These are phyloP conservation scores for Pythium aphanidermatum DNA, from an alignment of 352 stramenopile species.

Conservation along the genomic window DNA sequence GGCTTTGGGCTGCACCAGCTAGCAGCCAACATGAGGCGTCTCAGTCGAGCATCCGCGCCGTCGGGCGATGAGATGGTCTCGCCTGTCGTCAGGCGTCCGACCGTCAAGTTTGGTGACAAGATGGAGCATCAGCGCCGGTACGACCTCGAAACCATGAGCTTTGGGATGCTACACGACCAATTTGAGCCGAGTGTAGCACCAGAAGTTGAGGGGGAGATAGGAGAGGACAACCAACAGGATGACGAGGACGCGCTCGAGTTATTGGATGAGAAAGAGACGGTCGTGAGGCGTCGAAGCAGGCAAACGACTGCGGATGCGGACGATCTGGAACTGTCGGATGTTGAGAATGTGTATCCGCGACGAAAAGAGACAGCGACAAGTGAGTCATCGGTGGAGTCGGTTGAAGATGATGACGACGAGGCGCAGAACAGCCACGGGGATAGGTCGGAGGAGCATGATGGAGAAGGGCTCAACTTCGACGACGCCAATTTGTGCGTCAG, in stretches of 20 bases:
- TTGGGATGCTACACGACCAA: conserved; percentile 17
- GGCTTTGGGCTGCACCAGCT: too few species aligned
- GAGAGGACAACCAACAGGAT: conserved; percentile 15
- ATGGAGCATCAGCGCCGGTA: conserved; percentile 17
- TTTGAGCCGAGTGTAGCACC: conserved; percentile 13
- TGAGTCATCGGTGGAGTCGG: too few species aligned
- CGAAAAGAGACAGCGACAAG: background rate
- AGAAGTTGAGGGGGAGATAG: conserved; percentile 1
- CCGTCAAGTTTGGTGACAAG: conserved; percentile 3
- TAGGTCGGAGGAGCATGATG: conserved; percentile 4
- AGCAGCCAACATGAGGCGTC: conserved; percentile 11
- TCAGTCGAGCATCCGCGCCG: conserved; percentile 11
- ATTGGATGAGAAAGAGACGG: background rate
- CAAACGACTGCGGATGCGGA: conserved; percentile 33
- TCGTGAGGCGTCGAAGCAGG: conserved; percentile 13
- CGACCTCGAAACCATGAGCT: conserved; percentile 21
- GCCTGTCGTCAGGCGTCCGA: too few species aligned
- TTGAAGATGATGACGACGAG: background rate
- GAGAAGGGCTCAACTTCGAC: conserved; percentile 41
- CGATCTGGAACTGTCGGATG: conserved; percentile 10
- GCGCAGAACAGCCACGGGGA: background rate
- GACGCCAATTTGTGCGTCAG: conserved; percentile 30
- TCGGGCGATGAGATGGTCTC: too few species aligned
- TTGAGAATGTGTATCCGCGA: conserved; percentile 9
- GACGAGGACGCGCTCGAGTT: conserved; percentile 8